A percentile compares a stretch with the other conserved stretches of the same genome.
These are phyloP conservation scores for Spathaspora sp. DNA, from an alignment of 1,139 yeast genomes.

Conservation along the genomic window DNA sequence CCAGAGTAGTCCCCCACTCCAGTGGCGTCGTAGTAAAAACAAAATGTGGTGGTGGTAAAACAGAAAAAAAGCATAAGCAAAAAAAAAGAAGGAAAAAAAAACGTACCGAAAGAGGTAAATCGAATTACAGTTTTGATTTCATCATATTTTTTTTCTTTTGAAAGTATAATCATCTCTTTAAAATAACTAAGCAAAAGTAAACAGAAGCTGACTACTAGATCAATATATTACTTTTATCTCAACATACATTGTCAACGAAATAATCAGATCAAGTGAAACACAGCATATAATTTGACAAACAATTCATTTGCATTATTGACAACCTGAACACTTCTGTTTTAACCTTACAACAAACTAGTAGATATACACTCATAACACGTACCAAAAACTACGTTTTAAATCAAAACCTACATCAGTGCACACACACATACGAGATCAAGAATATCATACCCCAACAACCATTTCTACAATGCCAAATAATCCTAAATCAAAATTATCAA, in stretches of 20 bases:
- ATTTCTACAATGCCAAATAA: constrained; percentile 32
- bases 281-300: too few species aligned
- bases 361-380: too few species aligned
- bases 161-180: background rate
- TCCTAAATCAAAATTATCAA: constrained; percentile 40
- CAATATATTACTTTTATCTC: too few species aligned
- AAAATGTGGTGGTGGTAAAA: background rate
- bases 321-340: too few species aligned
- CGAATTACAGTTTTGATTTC: background rate
- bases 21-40: too few species aligned
- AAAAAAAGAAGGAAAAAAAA: background rate
- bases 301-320: too few species aligned
- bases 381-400: too few species aligned
- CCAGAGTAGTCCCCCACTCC: too few species aligned
- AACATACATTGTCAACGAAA: too few species aligned
- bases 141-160: background rate
- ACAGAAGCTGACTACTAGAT: background rate
- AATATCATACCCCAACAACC: background rate
- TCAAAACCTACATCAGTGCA: too few species aligned
- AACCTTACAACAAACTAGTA: too few species aligned
- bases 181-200: background rate
- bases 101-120: background rate
- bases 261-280: too few species aligned
- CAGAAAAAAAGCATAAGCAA: background rate
- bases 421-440: background rate